Evolutionary conservation across 1,139 yeast genomes (phyloP), one percentile per base, ranked within the genome.

Genomic region (Cylindricascospora bacillispora): DNA sequence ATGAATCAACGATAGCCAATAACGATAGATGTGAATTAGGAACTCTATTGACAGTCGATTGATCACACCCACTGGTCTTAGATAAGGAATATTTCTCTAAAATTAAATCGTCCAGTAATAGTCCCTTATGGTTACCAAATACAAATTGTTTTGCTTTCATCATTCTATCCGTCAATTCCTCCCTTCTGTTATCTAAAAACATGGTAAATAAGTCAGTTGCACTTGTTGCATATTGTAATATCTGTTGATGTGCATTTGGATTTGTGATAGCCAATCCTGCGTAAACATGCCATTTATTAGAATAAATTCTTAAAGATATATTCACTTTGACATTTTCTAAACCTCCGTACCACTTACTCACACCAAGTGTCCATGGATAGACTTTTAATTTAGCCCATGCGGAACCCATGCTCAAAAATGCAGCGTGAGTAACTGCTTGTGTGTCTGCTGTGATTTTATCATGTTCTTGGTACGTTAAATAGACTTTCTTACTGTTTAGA

Each of bases 341-440:
- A 3, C 98, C 97, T 7, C 98, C 97, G 22, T 73, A 62, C 92
- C 94, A 85, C 40, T 77, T 80, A 25, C 45, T 43, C 6, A 36
- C 34, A 14, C 47, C 49, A 9, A 38, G 30, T 2, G 47, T 42
- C 98, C 98, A 89, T 0, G 98, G 98, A 51, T 85, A 89, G 49
- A 81, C 79, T 47, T 76, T 68, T 38, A 68, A 64, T 27, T 76
- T 71, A 44, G 70, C 78, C 98, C 98, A 89, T 2, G 98, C 98
- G 6, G 77, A 74, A 2, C 98, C 98, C 98, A 89, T 89, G 31
- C 92, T 79, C 36, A 89, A 62, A 49, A 89, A 89, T 0, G 97
- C 97, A 5, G 97, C 97, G 52, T 89, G 98, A 0, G 98, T 89
- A 11, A 89, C 95, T 0, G 97, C 98, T 54, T 89, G 98, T 3